phyloP scores from a whole-genome alignment of 371 early-diverging fungal species.

The Mortierella sp. region DNA sequence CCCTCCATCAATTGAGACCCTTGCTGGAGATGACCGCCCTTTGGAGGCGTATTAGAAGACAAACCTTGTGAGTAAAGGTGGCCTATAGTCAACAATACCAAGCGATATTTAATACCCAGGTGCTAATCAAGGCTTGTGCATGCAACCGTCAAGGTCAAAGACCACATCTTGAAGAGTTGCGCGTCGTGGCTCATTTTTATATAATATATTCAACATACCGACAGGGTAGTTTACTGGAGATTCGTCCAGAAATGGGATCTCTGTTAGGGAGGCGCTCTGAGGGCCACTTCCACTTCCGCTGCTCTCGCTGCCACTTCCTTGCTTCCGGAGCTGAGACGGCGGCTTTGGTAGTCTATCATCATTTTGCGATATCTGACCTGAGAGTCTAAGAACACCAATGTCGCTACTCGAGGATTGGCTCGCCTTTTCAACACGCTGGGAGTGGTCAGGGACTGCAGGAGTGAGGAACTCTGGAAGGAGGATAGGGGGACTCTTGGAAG shows the following conservation, averaged over 20 bases:
- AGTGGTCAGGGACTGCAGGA: constrained; percentile 7
- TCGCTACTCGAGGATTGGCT: constrained; percentile 2
- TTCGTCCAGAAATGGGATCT: constrained; percentile 25
- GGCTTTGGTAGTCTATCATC: constrained; percentile 33
- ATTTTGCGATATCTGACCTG: constrained; percentile 39
- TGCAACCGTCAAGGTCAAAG: too few species aligned
- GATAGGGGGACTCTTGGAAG: constrained; percentile 32
- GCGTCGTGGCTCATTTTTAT: neutral
- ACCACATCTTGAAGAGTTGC: neutral
- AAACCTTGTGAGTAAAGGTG: constrained; percentile 13
- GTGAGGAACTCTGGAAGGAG: constrained; percentile 16
- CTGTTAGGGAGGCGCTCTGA: neutral
- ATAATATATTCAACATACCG: constrained; percentile 10
- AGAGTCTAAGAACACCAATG: constrained; percentile 28
- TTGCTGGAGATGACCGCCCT: neutral
- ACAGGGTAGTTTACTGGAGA: constrained; percentile 28
- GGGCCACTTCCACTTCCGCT: constrained; percentile 28
- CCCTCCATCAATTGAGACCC: constrained; percentile 14
- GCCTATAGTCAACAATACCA: constrained; percentile 4
- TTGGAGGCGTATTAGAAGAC: neutral
- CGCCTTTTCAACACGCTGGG: neutral
- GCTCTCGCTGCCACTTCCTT: constrained; percentile 24
- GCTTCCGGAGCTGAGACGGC: neutral
- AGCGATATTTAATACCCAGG: neutral
- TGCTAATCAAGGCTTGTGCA: neutral